These are phyloP conservation scores for Blastobotrys apis DNA, from an alignment of 1,139 yeast genomes.

Conservation along the genomic window DNA sequence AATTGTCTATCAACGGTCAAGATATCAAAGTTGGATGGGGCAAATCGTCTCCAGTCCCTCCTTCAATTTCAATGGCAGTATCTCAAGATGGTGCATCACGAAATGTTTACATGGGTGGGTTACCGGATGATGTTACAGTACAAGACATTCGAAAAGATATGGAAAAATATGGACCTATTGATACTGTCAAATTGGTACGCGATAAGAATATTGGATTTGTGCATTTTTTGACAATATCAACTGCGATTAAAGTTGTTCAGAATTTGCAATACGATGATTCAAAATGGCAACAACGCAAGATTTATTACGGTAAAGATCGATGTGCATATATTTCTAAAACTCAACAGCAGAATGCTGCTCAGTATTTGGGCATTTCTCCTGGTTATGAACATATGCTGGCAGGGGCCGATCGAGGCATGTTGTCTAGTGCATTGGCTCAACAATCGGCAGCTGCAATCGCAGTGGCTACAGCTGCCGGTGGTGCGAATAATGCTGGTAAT, in stretches of 20 bases:
- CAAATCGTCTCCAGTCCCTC: slow-evolving; percentile 57
- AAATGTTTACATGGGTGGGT: slow-evolving; percentile 77
- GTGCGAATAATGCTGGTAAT: slow-evolving; percentile 78
- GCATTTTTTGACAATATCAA: slow-evolving; percentile 73
- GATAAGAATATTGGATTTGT: slow-evolving; percentile 78
- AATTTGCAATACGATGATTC: slow-evolving; percentile 47
- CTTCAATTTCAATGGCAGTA: slow-evolving; percentile 68
- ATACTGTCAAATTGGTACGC: slow-evolving; percentile 66
- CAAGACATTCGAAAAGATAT: slow-evolving; percentile 62
- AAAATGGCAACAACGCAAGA: slow-evolving; percentile 57
- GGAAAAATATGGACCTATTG: slow-evolving; percentile 69
- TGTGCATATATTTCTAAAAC: slow-evolving; percentile 83
- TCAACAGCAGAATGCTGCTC: slow-evolving; percentile 96
- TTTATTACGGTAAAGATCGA: slow-evolving; percentile 85
- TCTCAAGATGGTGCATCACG: slow-evolving; percentile 87
- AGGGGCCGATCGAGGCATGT: slow-evolving; percentile 68
- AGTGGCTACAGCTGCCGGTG: slow-evolving; percentile 71
- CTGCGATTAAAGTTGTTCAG: slow-evolving; percentile 78
- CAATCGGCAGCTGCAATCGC: slow-evolving; percentile 74
- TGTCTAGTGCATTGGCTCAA: slow-evolving; percentile 48
- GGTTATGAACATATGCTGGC: slow-evolving; percentile 82
- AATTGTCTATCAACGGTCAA: slow-evolving; percentile 44
- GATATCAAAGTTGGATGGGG: slow-evolving; percentile 63
- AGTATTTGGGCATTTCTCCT: slow-evolving; percentile 85
- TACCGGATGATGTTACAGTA: slow-evolving; percentile 56